Percentiles rank a stretch among this genome's conserved stretches.
phyloP scores from a whole-genome alignment of 202 grass and related monocot genomes.

The Panicum hallii region DNA sequence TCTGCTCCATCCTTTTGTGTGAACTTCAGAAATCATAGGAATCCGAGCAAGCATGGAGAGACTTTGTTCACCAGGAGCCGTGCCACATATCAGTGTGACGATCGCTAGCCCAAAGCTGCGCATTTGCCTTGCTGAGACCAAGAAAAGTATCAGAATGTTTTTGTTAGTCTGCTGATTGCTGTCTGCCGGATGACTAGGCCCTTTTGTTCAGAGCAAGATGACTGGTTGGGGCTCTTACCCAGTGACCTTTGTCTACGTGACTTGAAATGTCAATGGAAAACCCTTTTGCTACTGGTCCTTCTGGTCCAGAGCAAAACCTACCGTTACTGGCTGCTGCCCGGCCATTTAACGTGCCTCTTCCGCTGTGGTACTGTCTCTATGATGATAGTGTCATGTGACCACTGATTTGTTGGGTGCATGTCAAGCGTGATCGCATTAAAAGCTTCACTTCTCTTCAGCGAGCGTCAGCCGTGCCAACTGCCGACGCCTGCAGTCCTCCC shows the following conservation, averaged over 20 bases:
- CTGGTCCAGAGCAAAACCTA: slow-evolving; percentile 32
- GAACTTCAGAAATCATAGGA: slow-evolving; percentile 46
- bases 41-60: background rate
- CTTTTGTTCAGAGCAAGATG: background rate
- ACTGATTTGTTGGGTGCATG: slow-evolving; percentile 18
- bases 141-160: background rate
- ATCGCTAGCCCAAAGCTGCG: background rate
- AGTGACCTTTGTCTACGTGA: background rate
- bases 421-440: slow-evolving; percentile 36
- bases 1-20: background rate
- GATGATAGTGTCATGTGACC: slow-evolving; percentile 8
- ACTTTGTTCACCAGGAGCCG: background rate
- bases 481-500: background rate
- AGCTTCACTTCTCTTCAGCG: background rate
- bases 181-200: background rate
- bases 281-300: background rate
- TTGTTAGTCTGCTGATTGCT: background rate
- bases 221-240: background rate
- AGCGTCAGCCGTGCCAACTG: slow-evolving; percentile 11
- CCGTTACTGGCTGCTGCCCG: background rate
- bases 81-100: background rate
- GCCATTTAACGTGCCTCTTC: slow-evolving; percentile 24
- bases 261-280: background rate
- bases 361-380: background rate
- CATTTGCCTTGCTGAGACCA: background rate